Percentiles rank a stretch among this genome's conserved stretches.
phyloP scores from a whole-genome alignment of 2,329 filamentous ascomycete species.

The Microdochium trichocladiopsis region DNA sequence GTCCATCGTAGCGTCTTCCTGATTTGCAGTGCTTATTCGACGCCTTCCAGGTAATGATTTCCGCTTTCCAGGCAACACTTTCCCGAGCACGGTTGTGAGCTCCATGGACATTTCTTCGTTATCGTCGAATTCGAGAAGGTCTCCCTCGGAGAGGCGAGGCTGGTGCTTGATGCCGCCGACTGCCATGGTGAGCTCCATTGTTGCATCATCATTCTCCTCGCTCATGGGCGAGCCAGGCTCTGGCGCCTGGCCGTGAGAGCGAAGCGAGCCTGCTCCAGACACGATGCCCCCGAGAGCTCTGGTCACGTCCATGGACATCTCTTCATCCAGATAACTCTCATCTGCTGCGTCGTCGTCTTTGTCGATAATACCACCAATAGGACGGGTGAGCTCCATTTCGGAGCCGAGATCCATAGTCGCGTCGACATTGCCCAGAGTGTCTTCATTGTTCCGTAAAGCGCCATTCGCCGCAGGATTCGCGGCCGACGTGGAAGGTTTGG shows the following conservation, averaged over 20 bases:
- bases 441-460: slow-evolving; percentile 38
- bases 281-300: slow-evolving; percentile 75
- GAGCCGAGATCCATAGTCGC: slow-evolving; percentile 22
- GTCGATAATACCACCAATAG: slow-evolving; percentile 46
- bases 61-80: slow-evolving; percentile 34
- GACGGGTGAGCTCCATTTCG: slow-evolving; percentile 49
- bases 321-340: slow-evolving; percentile 47
- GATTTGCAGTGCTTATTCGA: slow-evolving; percentile 20
- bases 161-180: slow-evolving; percentile 59
- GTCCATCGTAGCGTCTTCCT: slow-evolving; percentile 30
- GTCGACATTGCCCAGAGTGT: slow-evolving; percentile 8
- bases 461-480: slow-evolving; percentile 21
- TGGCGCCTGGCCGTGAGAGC: slow-evolving; percentile 8
- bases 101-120: slow-evolving; percentile 77
- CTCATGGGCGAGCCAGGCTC: slow-evolving; percentile 30
- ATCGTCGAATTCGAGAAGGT: slow-evolving; percentile 29
- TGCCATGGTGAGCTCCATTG: slow-evolving; percentile 80
- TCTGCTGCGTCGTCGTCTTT: slow-evolving; percentile 23
- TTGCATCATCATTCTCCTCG: slow-evolving; percentile 60
- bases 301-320: slow-evolving; percentile 94
- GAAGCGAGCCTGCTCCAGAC: slow-evolving; percentile 23
- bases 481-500: slow-evolving; percentile 16
- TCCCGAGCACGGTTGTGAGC: slow-evolving; percentile 59
- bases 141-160: slow-evolving; percentile 16
- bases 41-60: slow-evolving; percentile 14